Evolutionary conservation across 2,329 filamentous ascomycete species (phyloP).

Genomic region (Hymenoscyphus infarciens): DNA sequence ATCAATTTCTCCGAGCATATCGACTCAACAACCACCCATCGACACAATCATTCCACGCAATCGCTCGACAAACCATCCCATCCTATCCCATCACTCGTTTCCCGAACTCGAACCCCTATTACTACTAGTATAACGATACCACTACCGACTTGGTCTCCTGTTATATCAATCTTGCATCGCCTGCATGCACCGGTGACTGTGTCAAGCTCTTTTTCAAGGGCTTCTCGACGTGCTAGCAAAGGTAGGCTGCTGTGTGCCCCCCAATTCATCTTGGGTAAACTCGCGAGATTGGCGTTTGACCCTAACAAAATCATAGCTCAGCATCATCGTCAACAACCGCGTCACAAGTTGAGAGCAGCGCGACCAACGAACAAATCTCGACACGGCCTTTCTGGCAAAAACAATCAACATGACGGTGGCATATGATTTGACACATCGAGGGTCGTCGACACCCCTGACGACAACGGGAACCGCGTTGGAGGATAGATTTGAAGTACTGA

Average conservation of each 20-base stretch:
- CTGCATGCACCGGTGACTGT: constrained; percentile 35
- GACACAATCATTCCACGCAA: constrained; percentile 14
- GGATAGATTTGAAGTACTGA: constrained; percentile 93
- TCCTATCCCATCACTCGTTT: constrained; percentile 5
- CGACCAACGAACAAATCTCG: constrained; percentile 7
- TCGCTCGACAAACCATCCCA: not conserved
- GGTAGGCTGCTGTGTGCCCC: constrained; percentile 20
- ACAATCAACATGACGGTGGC: constrained; percentile 66
- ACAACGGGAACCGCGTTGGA: constrained; percentile 62
- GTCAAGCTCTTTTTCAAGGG: constrained; percentile 34
- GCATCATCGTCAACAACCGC: constrained; percentile 20
- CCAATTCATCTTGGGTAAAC: constrained; percentile 10
- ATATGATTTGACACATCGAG: constrained; percentile 69
- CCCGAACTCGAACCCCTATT: not conserved
- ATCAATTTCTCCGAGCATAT: constrained; percentile 16
- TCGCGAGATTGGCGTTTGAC: constrained; percentile 12
- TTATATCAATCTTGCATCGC: constrained; percentile 14
- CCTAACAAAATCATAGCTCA: constrained; percentile 10
- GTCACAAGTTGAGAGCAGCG: constrained; percentile 10
- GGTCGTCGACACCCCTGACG: constrained; percentile 50
- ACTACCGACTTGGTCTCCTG: constrained; percentile 5
- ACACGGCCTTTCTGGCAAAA: constrained; percentile 7
- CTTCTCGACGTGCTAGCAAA: constrained; percentile 24
- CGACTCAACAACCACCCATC: constrained; percentile 14
- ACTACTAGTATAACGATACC: not conserved